Evolutionary conservation across 2,329 filamentous ascomycete species (phyloP).

Genomic region (Epichloe sibirici): DNA sequence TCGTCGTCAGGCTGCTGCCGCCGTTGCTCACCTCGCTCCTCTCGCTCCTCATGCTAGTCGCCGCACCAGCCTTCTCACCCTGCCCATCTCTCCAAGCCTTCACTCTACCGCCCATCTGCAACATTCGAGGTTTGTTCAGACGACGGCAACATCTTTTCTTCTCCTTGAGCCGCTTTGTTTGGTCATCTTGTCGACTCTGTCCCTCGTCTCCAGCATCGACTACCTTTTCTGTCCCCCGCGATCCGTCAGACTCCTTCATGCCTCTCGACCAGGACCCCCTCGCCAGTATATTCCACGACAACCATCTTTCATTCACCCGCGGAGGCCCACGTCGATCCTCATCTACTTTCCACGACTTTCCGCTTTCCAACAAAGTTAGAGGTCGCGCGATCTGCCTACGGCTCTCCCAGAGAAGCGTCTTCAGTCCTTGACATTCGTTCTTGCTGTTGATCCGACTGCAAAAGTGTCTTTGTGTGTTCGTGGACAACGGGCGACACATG

Average conservation of each 20-base stretch:
- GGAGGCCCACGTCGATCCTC: neutral
- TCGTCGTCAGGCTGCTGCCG: conserved; percentile 3
- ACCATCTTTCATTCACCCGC: conserved; percentile 3
- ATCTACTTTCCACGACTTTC: conserved; percentile 6
- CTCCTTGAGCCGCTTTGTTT: neutral
- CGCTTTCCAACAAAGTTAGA: conserved; percentile 4
- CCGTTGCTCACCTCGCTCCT: neutral
- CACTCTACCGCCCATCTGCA: conserved; percentile 4
- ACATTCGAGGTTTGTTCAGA: neutral
- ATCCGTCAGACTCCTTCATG: conserved; percentile 2
- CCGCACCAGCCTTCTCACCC: conserved; percentile 6
- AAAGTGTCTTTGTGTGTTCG: neutral
- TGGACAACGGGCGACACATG: neutral
- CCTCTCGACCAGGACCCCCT: conserved; percentile 1
- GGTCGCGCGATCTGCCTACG: neutral
- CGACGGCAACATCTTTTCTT: conserved; percentile 1
- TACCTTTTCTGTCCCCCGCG: neutral
- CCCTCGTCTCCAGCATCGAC: neutral
- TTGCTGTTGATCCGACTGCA: neutral
- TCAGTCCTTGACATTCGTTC: neutral
- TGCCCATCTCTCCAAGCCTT: conserved; percentile 3
- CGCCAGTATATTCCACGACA: conserved; percentile 1
- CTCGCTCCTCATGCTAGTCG: conserved; percentile 2
- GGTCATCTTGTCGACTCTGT: neutral
- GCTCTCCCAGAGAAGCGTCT: neutral